Conservation (phyloP, 75 land plant genomes). For the Gnetum montanum region DNA sequence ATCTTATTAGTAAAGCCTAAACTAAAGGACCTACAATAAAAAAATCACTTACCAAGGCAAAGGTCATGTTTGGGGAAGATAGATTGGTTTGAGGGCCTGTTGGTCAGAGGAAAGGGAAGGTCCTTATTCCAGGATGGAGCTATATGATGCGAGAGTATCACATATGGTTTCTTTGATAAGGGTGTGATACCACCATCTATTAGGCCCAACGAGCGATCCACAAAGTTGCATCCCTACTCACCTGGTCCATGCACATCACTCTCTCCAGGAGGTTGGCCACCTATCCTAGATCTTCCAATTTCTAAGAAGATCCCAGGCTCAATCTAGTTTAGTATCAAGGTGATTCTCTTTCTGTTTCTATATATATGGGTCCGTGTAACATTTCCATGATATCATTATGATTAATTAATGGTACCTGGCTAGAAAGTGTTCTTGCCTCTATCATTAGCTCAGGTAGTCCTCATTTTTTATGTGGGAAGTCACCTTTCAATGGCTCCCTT, state of each 20-base stretch:
- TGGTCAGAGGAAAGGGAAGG: not conserved
- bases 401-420: constrained; percentile 10
- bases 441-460: constrained; percentile 22
- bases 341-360: constrained; percentile 7
- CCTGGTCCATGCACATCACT: constrained; percentile 12
- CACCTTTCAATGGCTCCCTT: constrained; percentile 17
- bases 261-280: constrained; percentile 7
- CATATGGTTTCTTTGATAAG: constrained; percentile 12
- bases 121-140: constrained; percentile 1
- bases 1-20: not conserved
- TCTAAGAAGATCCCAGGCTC: not conserved
- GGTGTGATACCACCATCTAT: constrained; percentile 13
- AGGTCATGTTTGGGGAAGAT: too few relatives aligned
- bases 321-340: not conserved
- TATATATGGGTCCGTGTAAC: constrained; percentile 13
- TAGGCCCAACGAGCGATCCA: constrained; percentile 5
- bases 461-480: constrained; percentile 12
- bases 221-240: constrained; percentile 11
- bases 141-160: constrained; percentile 16
- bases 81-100: not conserved
- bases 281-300: constrained; percentile 16
- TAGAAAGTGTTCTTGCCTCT: constrained; percentile 21
- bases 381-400: constrained; percentile 15
- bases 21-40: too few relatives aligned
- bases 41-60: not conserved